Base-by-base conservation (phyloP, 352 stramenopile genomes). In the Aphanomyces cochlioides region DNA sequence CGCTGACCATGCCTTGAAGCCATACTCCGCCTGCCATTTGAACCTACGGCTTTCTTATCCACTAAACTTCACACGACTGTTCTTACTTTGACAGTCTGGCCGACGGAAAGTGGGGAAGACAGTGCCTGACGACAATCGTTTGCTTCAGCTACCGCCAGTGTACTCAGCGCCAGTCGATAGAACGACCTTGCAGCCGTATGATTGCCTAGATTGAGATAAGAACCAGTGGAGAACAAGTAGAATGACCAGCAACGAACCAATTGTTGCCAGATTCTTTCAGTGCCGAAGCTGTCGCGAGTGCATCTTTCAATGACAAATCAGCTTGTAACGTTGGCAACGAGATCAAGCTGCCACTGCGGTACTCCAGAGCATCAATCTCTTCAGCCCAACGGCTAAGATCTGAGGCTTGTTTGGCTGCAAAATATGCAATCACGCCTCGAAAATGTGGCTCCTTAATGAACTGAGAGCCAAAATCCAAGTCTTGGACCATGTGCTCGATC, bases 1-100 rank as follows among this genome's bases (percentile, higher is more conserved):
- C 87, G 3, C 80, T 81, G 4, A 94, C 73, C 74, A 94, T 92
- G 1, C 77, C 85, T 64, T 79, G 74, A 8, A 80, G 74, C 74
- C 83, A 81, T 67, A 56, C 37, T 39, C 5, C 10, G 43, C 34
- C 10, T 56, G 41, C 21, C 6, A 41, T 37, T n/a, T 17, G 3
- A 41, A 57, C 13, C 60, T 37, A 58, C 47, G 38, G 47, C 12
- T 64, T 37, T 17, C 43, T 43, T 38, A 69, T 47, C 63, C 59
- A 61, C 8, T 50, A 8, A 0, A 66, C 38, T 56, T 53, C 21
- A 61, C 21, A n/a, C 17, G 37, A 53, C 13, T 15, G 13, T 53
- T 53, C 41, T 3, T 17, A 70, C 64, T 40, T 70, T 53, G 47
- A 70, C 47, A 21, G n/a, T 38, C 1, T 54, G 19, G 39, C 64